phyloP scores from a whole-genome alignment of 768 basidiomycete species.

The Boletellus ananas region DNA sequence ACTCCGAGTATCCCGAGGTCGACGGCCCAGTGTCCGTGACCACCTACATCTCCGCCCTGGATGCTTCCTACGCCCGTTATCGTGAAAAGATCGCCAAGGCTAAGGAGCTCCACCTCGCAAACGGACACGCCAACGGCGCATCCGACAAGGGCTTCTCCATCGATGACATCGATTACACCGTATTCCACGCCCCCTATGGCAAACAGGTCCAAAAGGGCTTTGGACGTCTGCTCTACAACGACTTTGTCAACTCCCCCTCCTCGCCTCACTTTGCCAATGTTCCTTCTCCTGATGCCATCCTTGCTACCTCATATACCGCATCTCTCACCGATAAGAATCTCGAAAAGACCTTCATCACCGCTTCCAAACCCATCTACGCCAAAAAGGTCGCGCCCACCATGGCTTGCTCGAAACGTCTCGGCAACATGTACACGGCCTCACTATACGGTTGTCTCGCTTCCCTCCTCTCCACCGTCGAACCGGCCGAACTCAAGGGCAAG shows the following conservation, averaged over 20 bases:
- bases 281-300: slow-evolving; percentile 65
- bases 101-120: slow-evolving; percentile 42
- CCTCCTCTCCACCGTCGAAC: slow-evolving; percentile 69
- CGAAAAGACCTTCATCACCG: slow-evolving; percentile 89
- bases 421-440: slow-evolving; percentile 98
- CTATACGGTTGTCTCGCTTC: slow-evolving; percentile 93
- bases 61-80: slow-evolving; percentile 83
- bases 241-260: slow-evolving; percentile 79
- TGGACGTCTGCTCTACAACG: slow-evolving; percentile 87
- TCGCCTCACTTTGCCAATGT: slow-evolving; percentile 66
- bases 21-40: slow-evolving; percentile 96
- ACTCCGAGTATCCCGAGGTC: slow-evolving; percentile 94
- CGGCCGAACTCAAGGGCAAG: slow-evolving; percentile 70
- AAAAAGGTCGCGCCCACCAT: slow-evolving; percentile 77
- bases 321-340: slow-evolving; percentile 91
- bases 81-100: slow-evolving; percentile 73
- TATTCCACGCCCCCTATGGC: slow-evolving; percentile 98
- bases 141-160: slow-evolving; percentile 55
- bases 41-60: slow-evolving; percentile 91
- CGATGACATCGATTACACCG: slow-evolving; percentile 83
- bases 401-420: slow-evolving; percentile 84
- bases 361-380: slow-evolving; percentile 72
- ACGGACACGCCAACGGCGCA: slow-evolving; percentile 35
- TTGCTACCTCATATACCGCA: slow-evolving; percentile 61
- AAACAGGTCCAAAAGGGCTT: slow-evolving; percentile 98